Base-by-base conservation (phyloP, 1,284 basidiomycete species). In the Pseudozyma sp. region DNA sequence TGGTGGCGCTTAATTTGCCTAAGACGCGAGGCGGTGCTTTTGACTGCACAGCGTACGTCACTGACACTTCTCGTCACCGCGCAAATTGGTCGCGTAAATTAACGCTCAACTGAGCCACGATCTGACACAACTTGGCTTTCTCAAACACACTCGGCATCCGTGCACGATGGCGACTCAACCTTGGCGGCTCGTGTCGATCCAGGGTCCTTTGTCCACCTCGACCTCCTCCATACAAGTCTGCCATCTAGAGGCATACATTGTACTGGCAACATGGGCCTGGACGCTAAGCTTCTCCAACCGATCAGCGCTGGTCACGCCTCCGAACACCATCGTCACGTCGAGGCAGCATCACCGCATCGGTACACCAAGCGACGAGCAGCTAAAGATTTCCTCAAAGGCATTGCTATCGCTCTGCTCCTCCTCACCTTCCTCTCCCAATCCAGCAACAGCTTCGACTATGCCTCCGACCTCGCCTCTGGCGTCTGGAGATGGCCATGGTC, bases 401-500 rank as follows among this genome's bases (percentile, higher is more conserved):
- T 66, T 46, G n/a, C n/a, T 6, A 5, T 54, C 5, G 46, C 45
- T 16, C 31, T 68, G 14, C 40, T 60, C 33, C 24, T 64, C 54
- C 19, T 60, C 4, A 3, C 45, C 34, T 16, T 70, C 10, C 19
- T 65, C 7, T 3, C 17, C 5, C 19, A 45, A 3, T 42, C 53
- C 3, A 29, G 19, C 17, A 4, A 42, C 8, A 55, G n/a, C 48
- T 24, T 47, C 48, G 49, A 52, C 13, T 69, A 69, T 31, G 52
- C 39, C 17, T 44, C 48, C 0, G 67, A 69, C 24, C 13, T 69
- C 7, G 17, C 55, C 11, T 17, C 48, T 3, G 67, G 67, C 19
- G 56, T 24, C 16, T 64, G 55, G 56, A 52, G 29, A n/a, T 73
- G 70, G 70, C 67, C 71, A 0, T 74, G 71, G 71, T 31, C 63